Percentiles rank a stretch among this genome's conserved stretches.
Conservation (phyloP, 805 yeast species). For the Cyberlindnera saturnus region DNA sequence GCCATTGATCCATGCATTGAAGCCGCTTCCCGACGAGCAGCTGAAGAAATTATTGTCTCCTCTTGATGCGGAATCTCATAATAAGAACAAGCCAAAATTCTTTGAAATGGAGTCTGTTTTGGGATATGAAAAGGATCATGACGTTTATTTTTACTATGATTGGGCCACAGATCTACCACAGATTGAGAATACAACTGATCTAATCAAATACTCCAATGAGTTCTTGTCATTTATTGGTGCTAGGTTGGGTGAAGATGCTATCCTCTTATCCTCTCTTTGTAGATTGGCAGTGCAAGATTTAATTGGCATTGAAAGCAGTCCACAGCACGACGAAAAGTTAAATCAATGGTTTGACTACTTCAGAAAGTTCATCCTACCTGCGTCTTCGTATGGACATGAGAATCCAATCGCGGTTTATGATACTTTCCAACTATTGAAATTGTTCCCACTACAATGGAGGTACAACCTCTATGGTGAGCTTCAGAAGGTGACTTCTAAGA, state of each 20-base stretch:
- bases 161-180: constrained; percentile 42
- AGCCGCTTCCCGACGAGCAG: constrained; percentile 13
- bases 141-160: constrained; percentile 37
- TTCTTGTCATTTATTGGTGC: constrained; percentile 52
- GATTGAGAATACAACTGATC: constrained; percentile 33
- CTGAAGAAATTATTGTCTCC: constrained; percentile 10
- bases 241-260: constrained; percentile 40
- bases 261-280: constrained; percentile 50
- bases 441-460: constrained; percentile 55
- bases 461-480: constrained; percentile 80
- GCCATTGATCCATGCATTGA: constrained; percentile 36
- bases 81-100: too few relatives aligned
- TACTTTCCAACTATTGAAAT: constrained; percentile 47
- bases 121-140: not conserved
- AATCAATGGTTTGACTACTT: constrained; percentile 53
- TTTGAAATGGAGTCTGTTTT: not conserved
- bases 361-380: constrained; percentile 63
- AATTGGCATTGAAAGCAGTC: constrained; percentile 4
- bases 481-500: constrained; percentile 50
- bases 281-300: constrained; percentile 47
- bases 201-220: constrained; percentile 42
- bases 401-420: constrained; percentile 58
- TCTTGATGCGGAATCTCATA: too few relatives aligned
- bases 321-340: constrained; percentile 15
- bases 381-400: constrained; percentile 38